Conservation (phyloP, 148 eudicot genomes). For the Simmondsia chinensis region DNA sequence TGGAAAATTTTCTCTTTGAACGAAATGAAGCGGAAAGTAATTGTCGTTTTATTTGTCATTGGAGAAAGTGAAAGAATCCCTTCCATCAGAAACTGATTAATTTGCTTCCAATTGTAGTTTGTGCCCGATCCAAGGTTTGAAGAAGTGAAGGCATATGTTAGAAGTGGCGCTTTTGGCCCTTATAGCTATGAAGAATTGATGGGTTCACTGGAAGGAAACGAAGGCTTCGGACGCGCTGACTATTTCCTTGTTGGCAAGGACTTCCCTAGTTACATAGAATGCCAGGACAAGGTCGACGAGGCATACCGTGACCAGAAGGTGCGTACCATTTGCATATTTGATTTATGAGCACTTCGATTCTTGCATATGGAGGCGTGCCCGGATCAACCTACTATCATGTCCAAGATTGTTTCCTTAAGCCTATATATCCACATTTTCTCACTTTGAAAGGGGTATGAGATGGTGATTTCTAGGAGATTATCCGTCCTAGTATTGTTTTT, state of each 20-base stretch:
- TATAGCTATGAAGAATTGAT: slow-evolving; percentile 50
- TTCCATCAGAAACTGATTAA: background rate
- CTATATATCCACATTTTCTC: no score
- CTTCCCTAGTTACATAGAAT: slow-evolving; percentile 87
- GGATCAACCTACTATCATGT: background rate
- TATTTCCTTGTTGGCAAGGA: slow-evolving; percentile 96
- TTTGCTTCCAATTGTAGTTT: slow-evolving; percentile 34
- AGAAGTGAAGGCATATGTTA: slow-evolving; percentile 67
- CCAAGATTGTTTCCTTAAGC: background rate
- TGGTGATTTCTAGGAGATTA: no score
- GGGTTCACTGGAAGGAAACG: slow-evolving; percentile 83
- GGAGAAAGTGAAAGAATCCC: background rate
- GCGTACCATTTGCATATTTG: slow-evolving; percentile 12
- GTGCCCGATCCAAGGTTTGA: slow-evolving; percentile 79
- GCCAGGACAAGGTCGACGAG: slow-evolving; percentile 88
- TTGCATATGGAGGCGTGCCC: background rate
- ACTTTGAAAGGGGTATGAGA: no score
- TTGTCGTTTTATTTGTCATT: background rate
- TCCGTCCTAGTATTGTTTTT: no score
- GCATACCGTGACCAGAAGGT: slow-evolving; percentile 82
- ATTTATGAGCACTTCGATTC: background rate
- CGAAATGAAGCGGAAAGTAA: no score
- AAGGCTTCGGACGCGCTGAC: slow-evolving; percentile 90
- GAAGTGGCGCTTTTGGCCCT: slow-evolving; percentile 75
- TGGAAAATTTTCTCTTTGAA: slow-evolving; percentile 4